Percentiles rank a stretch among this genome's conserved stretches.
Conservation (phyloP, 805 yeast species). For the Ascoidea rubescens region DNA sequence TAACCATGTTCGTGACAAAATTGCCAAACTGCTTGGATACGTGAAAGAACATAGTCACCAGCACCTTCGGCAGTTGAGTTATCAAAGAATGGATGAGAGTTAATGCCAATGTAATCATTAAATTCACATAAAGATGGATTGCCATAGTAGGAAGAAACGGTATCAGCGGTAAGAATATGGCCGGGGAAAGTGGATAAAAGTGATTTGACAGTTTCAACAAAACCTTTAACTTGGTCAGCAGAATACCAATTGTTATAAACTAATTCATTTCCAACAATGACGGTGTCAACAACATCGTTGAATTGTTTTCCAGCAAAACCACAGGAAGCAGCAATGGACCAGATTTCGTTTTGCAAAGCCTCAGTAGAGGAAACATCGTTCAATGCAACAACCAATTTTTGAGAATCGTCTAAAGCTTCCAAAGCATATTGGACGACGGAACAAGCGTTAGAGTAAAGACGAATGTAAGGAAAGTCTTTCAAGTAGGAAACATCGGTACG, state of each 20-base stretch:
- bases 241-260: slow-evolving; percentile 38
- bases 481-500: slow-evolving; percentile 31
- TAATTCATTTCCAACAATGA: slow-evolving; percentile 52
- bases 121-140: slow-evolving; percentile 39
- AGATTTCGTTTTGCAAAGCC: slow-evolving; percentile 6
- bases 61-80: slow-evolving; percentile 9
- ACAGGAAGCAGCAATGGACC: slow-evolving; percentile 26
- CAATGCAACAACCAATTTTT: slow-evolving; percentile 44
- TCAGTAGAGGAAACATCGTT: slow-evolving; percentile 32
- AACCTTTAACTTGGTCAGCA: slow-evolving; percentile 30
- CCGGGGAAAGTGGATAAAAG: slow-evolving; percentile 37
- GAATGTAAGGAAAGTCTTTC: slow-evolving; percentile 32
- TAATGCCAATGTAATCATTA: slow-evolving; percentile 52
- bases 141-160: slow-evolving; percentile 41
- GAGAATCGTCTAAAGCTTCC: slow-evolving; percentile 30
- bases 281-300: slow-evolving; percentile 28
- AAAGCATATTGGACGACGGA: slow-evolving; percentile 37
- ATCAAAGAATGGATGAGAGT: slow-evolving; percentile 47
- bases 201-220: slow-evolving; percentile 32
- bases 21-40: slow-evolving; percentile 10
- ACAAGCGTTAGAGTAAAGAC: slow-evolving; percentile 56
- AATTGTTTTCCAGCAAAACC: slow-evolving; percentile 39
- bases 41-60: slow-evolving; percentile 11
- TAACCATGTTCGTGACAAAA: slow-evolving; percentile 12
- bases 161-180: slow-evolving; percentile 48